These are phyloP conservation scores for Lentinus polychrous DNA, from an alignment of 1,284 basidiomycete species.

Conservation along the genomic window DNA sequence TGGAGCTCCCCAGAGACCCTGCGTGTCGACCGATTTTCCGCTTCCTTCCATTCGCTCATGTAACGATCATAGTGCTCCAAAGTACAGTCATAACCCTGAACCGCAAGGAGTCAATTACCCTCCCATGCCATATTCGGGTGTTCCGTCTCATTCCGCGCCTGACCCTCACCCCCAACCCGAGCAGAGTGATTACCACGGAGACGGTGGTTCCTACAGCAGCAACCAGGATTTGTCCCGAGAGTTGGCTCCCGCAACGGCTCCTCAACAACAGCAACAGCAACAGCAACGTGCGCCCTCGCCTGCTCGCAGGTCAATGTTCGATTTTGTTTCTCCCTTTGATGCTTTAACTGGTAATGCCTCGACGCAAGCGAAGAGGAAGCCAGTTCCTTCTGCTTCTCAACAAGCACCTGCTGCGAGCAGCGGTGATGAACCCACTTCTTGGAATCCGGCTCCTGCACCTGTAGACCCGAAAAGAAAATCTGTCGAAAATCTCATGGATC, in stretches of 20 bases:
- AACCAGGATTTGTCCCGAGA: slow-evolving; percentile 30
- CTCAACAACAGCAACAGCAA: slow-evolving; percentile 27
- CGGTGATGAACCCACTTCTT: slow-evolving; percentile 43
- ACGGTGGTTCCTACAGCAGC: slow-evolving; percentile 36
- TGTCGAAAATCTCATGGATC: slow-evolving; percentile 71
- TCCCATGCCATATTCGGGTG: slow-evolving; percentile 28
- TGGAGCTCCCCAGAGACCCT: not conserved
- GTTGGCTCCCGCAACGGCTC: slow-evolving; percentile 9
- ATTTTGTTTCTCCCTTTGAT: slow-evolving; percentile 78
- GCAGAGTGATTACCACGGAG: slow-evolving; percentile 21
- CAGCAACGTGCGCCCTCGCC: slow-evolving; percentile 47
- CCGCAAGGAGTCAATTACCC: slow-evolving; percentile 31
- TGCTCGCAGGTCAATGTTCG: slow-evolving; percentile 72
- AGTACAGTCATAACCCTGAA: slow-evolving; percentile 41
- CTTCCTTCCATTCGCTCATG: slow-evolving; percentile 7
- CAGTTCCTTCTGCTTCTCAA: slow-evolving; percentile 31
- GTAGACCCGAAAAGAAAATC: slow-evolving; percentile 70
- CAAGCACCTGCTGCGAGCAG: slow-evolving; percentile 34
- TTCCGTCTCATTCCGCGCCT: slow-evolving; percentile 42
- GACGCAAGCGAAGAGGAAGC: slow-evolving; percentile 53
- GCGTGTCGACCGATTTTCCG: not conserved
- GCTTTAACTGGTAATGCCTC: slow-evolving; percentile 44
- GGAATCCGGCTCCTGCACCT: slow-evolving; percentile 34
- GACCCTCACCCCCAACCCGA: slow-evolving; percentile 19
- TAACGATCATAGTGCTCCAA: slow-evolving; percentile 13